Evolutionary conservation across 1,284 basidiomycete species (phyloP).

Genomic region (Sporisorium exsertum): DNA sequence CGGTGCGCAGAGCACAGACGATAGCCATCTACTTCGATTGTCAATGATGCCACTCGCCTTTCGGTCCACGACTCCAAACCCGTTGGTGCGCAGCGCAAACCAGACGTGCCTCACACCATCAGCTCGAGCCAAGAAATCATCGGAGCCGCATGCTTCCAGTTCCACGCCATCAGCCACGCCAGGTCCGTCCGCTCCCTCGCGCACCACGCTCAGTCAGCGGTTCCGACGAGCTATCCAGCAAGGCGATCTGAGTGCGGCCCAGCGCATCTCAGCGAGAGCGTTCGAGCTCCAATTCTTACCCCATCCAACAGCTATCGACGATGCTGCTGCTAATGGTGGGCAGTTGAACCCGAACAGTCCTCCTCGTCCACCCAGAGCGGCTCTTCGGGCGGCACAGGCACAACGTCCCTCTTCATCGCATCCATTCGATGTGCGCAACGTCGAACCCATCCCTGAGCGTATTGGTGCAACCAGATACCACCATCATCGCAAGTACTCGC

Average conservation of each 20-base stretch:
- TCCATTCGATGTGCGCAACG: conserved; percentile 51
- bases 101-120: conserved; percentile 1
- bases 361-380: conserved; percentile 20
- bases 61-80: conserved; percentile 10
- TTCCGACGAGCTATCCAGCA: conserved; percentile 55
- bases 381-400: conserved; percentile 32
- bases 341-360: neutral
- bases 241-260: conserved; percentile 45
- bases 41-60: conserved; percentile 4
- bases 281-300: conserved; percentile 29
- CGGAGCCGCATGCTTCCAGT: neutral
- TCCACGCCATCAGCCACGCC: conserved; percentile 2
- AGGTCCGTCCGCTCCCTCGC: conserved; percentile 11
- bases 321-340: neutral
- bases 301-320: neutral
- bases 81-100: conserved; percentile 8
- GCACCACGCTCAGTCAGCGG: conserved; percentile 52
- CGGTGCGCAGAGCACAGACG: no score
- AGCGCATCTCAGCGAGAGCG: conserved; percentile 38
- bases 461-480: conserved; percentile 11
- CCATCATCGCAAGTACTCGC: conserved; percentile 39
- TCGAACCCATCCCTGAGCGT: conserved; percentile 16
- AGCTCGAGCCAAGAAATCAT: conserved; percentile 1
- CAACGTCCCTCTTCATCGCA: conserved; percentile 32
- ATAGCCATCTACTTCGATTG: neutral